phyloP scores from a whole-genome alignment of 441 rosid genomes.

The Pelargonium fulgidum region DNA sequence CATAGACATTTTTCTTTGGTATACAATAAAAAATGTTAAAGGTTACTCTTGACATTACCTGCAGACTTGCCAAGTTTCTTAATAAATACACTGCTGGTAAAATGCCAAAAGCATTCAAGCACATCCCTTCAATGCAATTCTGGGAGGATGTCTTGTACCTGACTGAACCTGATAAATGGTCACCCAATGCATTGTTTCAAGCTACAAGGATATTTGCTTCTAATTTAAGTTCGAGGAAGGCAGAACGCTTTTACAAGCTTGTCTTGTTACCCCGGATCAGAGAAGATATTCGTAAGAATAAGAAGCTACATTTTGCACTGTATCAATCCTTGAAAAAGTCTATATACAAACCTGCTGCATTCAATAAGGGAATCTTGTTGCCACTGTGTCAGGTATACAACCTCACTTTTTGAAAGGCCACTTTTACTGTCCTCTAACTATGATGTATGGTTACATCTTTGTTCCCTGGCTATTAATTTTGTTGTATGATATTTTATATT shows the following conservation, averaged over 20 bases:
- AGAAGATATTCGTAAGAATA: slow-evolving; percentile 73
- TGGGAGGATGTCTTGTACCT: slow-evolving; percentile 86
- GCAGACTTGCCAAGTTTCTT: slow-evolving; percentile 70
- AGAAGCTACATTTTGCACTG: slow-evolving; percentile 71
- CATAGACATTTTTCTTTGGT: no score
- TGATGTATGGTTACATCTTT: no score
- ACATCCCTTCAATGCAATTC: slow-evolving; percentile 55
- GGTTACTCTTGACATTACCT: slow-evolving; percentile 10
- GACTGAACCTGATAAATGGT: slow-evolving; percentile 91
- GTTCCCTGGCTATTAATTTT: no score
- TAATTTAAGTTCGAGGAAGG: slow-evolving; percentile 59
- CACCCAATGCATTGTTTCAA: slow-evolving; percentile 80
- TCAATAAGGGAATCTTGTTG: slow-evolving; percentile 80
- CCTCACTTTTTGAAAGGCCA: neutral
- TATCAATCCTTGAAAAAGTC: slow-evolving; percentile 75
- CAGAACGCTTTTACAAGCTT: slow-evolving; percentile 59
- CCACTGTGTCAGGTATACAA: slow-evolving; percentile 70
- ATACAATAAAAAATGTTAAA: no score
- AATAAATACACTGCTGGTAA: slow-evolving; percentile 74
- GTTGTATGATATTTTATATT: no score
- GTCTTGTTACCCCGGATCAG: slow-evolving; percentile 87
- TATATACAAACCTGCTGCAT: slow-evolving; percentile 79
- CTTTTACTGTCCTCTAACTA: no score
- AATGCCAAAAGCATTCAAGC: slow-evolving; percentile 78
- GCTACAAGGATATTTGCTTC: slow-evolving; percentile 83